Percentiles rank a stretch among this genome's conserved stretches.
These are phyloP conservation scores for Conringia planisiliqua DNA, from an alignment of 345 rosid genomes.

Conservation along the genomic window DNA sequence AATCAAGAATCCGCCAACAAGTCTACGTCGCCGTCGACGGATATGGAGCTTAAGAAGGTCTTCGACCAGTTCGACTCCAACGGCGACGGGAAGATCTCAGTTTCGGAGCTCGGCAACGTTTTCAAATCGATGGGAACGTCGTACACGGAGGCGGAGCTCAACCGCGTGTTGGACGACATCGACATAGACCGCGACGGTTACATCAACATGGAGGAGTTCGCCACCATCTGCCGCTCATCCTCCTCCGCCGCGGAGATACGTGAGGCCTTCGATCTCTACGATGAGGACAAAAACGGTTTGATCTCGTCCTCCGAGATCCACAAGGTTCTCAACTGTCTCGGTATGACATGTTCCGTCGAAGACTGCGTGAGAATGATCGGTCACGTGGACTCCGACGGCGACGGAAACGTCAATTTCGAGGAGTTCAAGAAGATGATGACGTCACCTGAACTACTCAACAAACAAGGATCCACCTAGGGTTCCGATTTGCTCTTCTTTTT, in stretches of 20 bases:
- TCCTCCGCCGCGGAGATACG: slow-evolving; percentile 52
- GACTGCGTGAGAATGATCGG: slow-evolving; percentile 73
- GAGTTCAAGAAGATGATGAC: slow-evolving; percentile 87
- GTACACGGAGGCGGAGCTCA: slow-evolving; percentile 45
- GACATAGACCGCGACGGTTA: slow-evolving; percentile 78
- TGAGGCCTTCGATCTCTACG: slow-evolving; percentile 84
- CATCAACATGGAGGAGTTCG: slow-evolving; percentile 64
- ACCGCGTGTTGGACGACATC: slow-evolving; percentile 58
- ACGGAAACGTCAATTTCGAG: slow-evolving; percentile 62
- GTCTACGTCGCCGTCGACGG: slow-evolving; percentile 8
- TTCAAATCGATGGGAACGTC: slow-evolving; percentile 63
- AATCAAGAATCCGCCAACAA: neutral
- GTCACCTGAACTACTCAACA: slow-evolving; percentile 21
- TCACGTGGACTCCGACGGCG: slow-evolving; percentile 74
- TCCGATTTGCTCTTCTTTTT: neutral
- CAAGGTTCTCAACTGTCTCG: slow-evolving; percentile 56
- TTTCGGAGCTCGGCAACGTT: slow-evolving; percentile 55
- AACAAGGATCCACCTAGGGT: slow-evolving; percentile 15
- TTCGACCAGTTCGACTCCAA: slow-evolving; percentile 81
- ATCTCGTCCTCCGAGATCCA: slow-evolving; percentile 70
- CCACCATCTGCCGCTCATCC: slow-evolving; percentile 51
- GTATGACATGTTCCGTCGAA: slow-evolving; percentile 55
- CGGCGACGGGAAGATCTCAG: slow-evolving; percentile 83
- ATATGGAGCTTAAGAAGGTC: slow-evolving; percentile 51
- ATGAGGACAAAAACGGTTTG: slow-evolving; percentile 63